Evolutionary conservation across 2,329 filamentous ascomycete species (phyloP), one percentile per base, ranked within the genome.

Genomic region (Aspergillus terreus): DNA sequence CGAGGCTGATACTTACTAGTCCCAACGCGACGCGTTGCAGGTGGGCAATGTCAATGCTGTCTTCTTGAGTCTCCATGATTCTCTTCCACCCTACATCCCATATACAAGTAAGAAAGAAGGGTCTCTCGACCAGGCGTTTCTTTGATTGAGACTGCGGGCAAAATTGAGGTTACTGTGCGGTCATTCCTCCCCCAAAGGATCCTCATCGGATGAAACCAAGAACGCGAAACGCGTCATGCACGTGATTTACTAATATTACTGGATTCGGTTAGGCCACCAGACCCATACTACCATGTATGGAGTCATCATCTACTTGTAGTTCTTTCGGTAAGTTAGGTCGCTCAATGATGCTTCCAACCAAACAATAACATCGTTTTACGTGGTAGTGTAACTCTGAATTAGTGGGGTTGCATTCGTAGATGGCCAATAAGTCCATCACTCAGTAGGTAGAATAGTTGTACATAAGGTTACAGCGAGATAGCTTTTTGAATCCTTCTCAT

Each of bases 11-110:
- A 68, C 71, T 64, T 63, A 74, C 64, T 59, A 68, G 59, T 19
- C 68, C 69, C 57, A 74, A 63, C 61, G 70, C 71, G 63, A 67
- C 66, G 60, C 68, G 70, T 69, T 72, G 69, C 53, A 74, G 55
- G 54, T 66, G 65, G 47, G 60, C 63, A 36, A 74, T 65, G 49
- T 74, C 71, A 52, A 74, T 61, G 49, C 71, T 74, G 52, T 73
- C 68, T 30, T 67, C 63, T 47, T 73, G 69, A 6, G 68, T 71
- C 50, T 72, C 70, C 70, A 72, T 72, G 19, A 23, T 54, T 33
- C n/a, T 35, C 43, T 10, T 40, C 46, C 50, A 47, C 17, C 38
- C 9, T 30, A 19, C 17, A 27, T 33, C 7, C 25, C n/a, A 43
- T 14, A 14, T 35, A 40, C 30, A 6, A 14, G 12, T 9, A 6